Evolutionary conservation across 139 green algal genomes (phyloP), one percentile per base, ranked within the genome.

Genomic region (Micractinium sp.): DNA sequence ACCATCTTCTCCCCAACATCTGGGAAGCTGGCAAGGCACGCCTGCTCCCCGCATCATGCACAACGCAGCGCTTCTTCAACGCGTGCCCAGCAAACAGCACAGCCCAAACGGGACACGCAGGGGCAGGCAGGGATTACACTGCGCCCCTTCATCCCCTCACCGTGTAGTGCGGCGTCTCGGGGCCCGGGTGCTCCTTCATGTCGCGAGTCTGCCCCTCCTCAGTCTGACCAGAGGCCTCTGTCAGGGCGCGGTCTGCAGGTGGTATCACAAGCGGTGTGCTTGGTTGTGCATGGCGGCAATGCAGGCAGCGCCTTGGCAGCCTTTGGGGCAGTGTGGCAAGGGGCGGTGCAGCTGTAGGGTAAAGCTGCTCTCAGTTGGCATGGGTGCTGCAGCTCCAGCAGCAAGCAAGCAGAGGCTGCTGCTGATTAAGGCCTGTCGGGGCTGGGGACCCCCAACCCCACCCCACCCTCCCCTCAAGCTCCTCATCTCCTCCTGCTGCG

Each of bases 141-240:
- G 53, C 80, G 2, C 22, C 77, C 53, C 80, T 56, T 29, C 35
- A 18, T 25, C 20, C 23, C 5, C 77, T 66, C 41, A 84, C 78
- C 47, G 27, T 47, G 12, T 84, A 47, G 20, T 63, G 36, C 61
- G 78, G 82, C 16, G 82, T 87, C 35, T 87, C 82, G 9, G 56
- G 61, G 35, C 35, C 38, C 4, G 76, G 82, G 82, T 87, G 82
- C 61, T 61, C 25, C 47, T 56, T 56, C 35, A 77, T 63, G 22
- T 63, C 82, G 14, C 61, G 82, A 4, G 82, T 87, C 82, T 87
- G 82, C 7, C 82, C 82, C 41, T 33, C 20, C 1, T 63, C 82
- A 1, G 82, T 87, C 61, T 87, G 82, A 2, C 31, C 22, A 27
- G 31, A 56, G 82, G 47, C 47, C 61, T 76, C 61, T 3, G 22